These are phyloP conservation scores for Xerocomellus dryophilus DNA, from an alignment of 768 basidiomycete species.

Conservation along the genomic window DNA sequence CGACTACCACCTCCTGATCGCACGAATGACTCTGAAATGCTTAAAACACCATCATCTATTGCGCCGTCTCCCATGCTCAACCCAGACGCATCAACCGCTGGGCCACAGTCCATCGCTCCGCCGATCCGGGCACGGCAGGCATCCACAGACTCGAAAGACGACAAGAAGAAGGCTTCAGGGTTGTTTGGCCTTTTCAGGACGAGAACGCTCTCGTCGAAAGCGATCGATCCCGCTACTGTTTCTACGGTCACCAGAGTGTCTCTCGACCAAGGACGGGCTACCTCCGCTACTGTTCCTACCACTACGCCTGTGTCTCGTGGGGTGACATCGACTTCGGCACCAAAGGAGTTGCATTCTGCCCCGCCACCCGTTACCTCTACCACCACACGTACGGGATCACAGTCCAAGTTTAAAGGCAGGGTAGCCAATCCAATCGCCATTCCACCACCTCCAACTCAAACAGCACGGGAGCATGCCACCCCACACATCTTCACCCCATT, in stretches of 20 bases:
- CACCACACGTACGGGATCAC: constrained; percentile 9
- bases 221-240: constrained; percentile 21
- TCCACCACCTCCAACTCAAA: constrained; percentile 34
- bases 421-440: constrained; percentile 24
- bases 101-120: constrained; percentile 6
- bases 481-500: constrained; percentile 60
- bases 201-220: constrained; percentile 33
- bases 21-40: constrained; percentile 47
- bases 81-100: constrained; percentile 22
- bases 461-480: constrained; percentile 34
- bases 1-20: constrained; percentile 29
- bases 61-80: constrained; percentile 47
- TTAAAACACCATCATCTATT: constrained; percentile 65
- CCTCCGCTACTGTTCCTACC: background rate
- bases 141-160: constrained; percentile 34
- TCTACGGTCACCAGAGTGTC: constrained; percentile 19
- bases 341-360: constrained; percentile 16
- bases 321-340: constrained; percentile 5
- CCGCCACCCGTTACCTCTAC: constrained; percentile 2
- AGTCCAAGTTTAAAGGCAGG: constrained; percentile 17
- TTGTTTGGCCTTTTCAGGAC: constrained; percentile 31
- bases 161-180: constrained; percentile 31
- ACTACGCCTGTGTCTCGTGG: constrained; percentile 13
- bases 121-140: constrained; percentile 23
- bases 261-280: constrained; percentile 19